phyloP scores from a whole-genome alignment of 371 early-diverging fungal species.

The Mortierella sp. region DNA sequence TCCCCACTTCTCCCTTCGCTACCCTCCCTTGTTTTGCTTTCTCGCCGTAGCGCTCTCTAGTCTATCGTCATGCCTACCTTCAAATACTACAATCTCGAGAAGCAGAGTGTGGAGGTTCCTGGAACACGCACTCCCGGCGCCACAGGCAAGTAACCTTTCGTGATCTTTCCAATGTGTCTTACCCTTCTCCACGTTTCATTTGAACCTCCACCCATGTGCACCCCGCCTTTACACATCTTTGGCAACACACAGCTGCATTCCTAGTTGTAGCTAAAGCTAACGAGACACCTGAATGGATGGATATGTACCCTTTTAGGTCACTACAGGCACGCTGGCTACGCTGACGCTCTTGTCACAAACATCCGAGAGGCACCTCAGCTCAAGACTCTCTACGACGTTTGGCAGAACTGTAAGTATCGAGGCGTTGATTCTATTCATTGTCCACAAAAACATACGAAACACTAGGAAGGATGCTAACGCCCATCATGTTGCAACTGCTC shows the following conservation, averaged over 20 bases:
- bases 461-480: too few species aligned
- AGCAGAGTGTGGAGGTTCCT: conserved; percentile 52
- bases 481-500: neutral
- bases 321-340: conserved; percentile 40
- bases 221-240: neutral
- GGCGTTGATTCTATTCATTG: neutral
- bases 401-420: conserved; percentile 47
- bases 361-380: conserved; percentile 50
- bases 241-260: too few species aligned
- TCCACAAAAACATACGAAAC: neutral
- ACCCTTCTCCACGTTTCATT: neutral
- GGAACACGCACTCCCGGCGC: conserved; percentile 51
- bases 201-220: neutral
- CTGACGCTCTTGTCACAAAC: conserved; percentile 27
- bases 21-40: conserved; percentile 4
- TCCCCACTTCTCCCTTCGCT: neutral
- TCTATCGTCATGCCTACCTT: conserved; percentile 27
- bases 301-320: conserved; percentile 21
- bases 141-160: conserved; percentile 33
- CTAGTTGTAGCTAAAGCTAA: too few species aligned
- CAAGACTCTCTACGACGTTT: conserved; percentile 52
- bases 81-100: conserved; percentile 42
- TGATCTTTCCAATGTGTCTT: neutral
- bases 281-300: too few species aligned
- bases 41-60: conserved; percentile 1